Percentiles rank a stretch among this genome's conserved stretches.
Conservation (phyloP, 768 basidiomycete genomes). For the Termitomyces sp. region DNA sequence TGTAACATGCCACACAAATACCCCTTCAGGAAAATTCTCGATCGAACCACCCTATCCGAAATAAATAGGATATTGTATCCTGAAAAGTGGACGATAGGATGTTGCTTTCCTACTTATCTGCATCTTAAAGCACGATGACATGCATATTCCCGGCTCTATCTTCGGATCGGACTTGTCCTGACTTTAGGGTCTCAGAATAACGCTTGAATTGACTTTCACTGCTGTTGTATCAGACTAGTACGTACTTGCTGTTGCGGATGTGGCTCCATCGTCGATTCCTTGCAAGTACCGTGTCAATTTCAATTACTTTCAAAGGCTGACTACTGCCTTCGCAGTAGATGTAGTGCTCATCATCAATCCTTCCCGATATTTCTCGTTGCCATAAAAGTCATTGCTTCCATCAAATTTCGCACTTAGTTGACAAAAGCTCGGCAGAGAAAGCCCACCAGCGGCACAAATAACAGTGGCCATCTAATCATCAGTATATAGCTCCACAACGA, state of each 20-base stretch:
- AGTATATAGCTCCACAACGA: conserved; percentile 13
- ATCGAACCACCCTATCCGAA: neutral
- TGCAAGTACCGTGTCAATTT: neutral
- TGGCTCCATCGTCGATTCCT: neutral
- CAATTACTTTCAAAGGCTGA: neutral
- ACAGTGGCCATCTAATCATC: conserved; percentile 4
- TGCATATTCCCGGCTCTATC: neutral
- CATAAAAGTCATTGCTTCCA: no score
- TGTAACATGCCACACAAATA: no score
- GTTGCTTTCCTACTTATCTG: neutral
- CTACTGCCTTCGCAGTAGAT: neutral
- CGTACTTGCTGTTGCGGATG: neutral
- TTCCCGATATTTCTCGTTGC: no score
- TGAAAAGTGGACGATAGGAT: neutral
- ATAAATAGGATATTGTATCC: neutral
- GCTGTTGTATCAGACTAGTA: neutral
- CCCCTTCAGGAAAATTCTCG: neutral
- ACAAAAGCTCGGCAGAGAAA: no score
- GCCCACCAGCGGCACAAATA: no score
- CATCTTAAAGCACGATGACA: neutral
- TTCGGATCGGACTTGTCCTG: no score
- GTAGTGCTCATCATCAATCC: neutral
- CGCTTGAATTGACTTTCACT: neutral
- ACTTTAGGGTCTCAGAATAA: neutral
- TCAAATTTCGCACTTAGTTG: no score